Evolutionary conservation across 2,329 filamentous ascomycete genomes (phyloP).

Genomic region (Aspergillus piperis): DNA sequence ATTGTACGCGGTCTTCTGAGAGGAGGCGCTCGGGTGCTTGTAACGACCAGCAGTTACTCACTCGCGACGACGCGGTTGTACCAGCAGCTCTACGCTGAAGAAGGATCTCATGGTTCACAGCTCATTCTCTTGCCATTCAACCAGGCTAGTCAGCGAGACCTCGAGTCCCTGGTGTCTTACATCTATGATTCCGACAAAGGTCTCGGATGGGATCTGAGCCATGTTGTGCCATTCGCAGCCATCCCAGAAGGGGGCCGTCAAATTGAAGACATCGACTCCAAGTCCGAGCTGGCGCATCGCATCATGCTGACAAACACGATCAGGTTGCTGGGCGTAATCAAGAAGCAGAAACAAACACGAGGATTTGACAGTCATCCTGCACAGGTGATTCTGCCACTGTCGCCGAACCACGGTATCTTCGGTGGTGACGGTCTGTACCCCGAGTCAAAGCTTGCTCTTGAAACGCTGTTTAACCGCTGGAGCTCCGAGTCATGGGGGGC

Average conservation of each 20-base stretch:
- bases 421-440: constrained; percentile 11
- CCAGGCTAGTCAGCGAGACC: constrained; percentile 7
- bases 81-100: constrained; percentile 8
- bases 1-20: constrained; percentile 1
- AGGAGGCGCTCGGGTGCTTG: constrained; percentile 10
- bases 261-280: constrained; percentile 8
- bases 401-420: constrained; percentile 10
- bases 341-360: not conserved
- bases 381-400: constrained; percentile 9
- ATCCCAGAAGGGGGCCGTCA: constrained; percentile 4
- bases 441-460: constrained; percentile 9
- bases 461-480: constrained; percentile 7
- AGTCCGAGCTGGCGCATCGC: constrained; percentile 3
- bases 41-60: constrained; percentile 10
- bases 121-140: constrained; percentile 11
- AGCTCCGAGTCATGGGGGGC: constrained; percentile 8
- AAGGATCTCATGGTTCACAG: constrained; percentile 3
- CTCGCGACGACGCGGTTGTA: not conserved
- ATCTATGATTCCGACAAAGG: constrained; percentile 2
- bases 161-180: constrained; percentile 1
- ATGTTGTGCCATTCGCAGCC: constrained; percentile 10
- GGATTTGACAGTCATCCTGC: constrained; percentile 7
- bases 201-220: constrained; percentile 6
- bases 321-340: constrained; percentile 3
- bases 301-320: constrained; percentile 11